Conservation (phyloP, 2,329 filamentous ascomycete species). For the Camptophora hylomeconis region DNA sequence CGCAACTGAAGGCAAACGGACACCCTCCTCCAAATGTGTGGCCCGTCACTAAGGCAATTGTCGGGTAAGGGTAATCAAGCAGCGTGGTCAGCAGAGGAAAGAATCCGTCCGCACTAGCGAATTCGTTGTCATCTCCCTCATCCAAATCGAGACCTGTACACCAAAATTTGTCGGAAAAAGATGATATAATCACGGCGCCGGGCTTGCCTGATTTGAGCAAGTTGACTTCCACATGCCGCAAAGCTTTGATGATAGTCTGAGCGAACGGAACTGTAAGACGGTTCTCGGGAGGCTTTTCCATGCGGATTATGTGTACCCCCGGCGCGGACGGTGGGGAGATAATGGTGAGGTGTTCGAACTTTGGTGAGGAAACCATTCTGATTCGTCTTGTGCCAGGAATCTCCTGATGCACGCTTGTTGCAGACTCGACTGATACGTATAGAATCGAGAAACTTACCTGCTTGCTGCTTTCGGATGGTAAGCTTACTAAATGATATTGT, state of each 20-base stretch:
- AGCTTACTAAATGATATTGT: no score
- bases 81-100: conserved; percentile 39
- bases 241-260: conserved; percentile 40
- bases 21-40: conserved; percentile 38
- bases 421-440: no score
- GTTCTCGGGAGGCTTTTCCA: conserved; percentile 43
- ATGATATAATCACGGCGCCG: conserved; percentile 40
- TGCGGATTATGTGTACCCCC: conserved; percentile 39
- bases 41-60: conserved; percentile 34
- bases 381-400: no score
- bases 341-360: conserved; percentile 14
- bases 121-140: conserved; percentile 35
- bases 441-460: no score
- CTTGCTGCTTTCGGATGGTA: no score
- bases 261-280: conserved; percentile 37
- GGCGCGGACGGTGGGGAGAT: conserved; percentile 11
- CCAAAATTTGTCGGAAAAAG: conserved; percentile 32
- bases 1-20: conserved; percentile 34
- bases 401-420: no score
- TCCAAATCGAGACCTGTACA: conserved; percentile 38
- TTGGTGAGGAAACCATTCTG: conserved; percentile 4
- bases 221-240: conserved; percentile 31
- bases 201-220: conserved; percentile 35
- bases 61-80: conserved; percentile 37
- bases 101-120: conserved; percentile 45